Evolutionary conservation across 345 rosid genomes (phyloP), one percentile per base, ranked within the genome.

Genomic region (Combretum micranthum): DNA sequence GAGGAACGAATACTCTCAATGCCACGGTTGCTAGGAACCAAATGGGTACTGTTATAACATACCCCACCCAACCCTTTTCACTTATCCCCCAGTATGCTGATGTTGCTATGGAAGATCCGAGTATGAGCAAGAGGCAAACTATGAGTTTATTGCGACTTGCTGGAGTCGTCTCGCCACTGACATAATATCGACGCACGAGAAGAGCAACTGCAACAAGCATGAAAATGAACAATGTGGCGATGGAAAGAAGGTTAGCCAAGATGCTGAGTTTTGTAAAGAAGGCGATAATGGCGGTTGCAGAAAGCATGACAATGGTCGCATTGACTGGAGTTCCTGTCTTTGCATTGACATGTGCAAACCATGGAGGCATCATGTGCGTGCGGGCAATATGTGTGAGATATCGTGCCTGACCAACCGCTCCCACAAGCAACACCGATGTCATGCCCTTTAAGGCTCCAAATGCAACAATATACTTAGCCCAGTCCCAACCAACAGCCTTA

Each of bases 361-460:
- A 77, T 1, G 79, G 79, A 2, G 82, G 79, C 76, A 74, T 74
- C n/a, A n/a, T n/a, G n/a, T 77, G 82, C 3, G 82, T 74, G 8
- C 82, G 68, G 49, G 79, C 82, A 17, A 77, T 77, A 55, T 77
- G 82, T 4, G 82, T 77, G 32, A 77, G 66, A 44, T 77, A 77
- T 18, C 82, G 71, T 7, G 79, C 82, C 53, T 74, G 82, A 19
- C n/a, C 82, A 12, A 77, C 76, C 0, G 76, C 79, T 3, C 72
- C 66, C 9, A 73, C 79, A 7, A 77, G 69, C 37, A 77, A 48
- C 32, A 66, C 78, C 0, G 82, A 73, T 17, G 82, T 77, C 82
- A 77, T 73, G 25, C 78, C 82, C 57, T 77, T 67, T 7, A 77
- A 56, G 5, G 78, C 82, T 0, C 82, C 82, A 6, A 61, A 58